phyloP scores from a whole-genome alignment of 768 basidiomycete species.

The Cubamyces lactineus region DNA sequence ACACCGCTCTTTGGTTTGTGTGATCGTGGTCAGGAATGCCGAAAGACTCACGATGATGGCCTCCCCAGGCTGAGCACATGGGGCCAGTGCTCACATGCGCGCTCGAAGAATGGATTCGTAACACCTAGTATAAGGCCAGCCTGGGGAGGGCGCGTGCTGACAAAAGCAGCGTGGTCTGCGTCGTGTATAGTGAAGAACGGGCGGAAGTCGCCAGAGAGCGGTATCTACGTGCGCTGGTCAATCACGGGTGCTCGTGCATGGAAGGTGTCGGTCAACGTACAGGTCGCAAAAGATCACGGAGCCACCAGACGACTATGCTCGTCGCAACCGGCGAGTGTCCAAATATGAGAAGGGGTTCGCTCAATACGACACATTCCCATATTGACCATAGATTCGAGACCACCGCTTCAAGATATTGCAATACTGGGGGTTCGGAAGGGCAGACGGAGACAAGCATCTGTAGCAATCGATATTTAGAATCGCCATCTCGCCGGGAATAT shows the following conservation, averaged over 20 bases:
- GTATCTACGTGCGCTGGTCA: conserved; percentile 55
- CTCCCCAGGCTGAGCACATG: conserved; percentile 76
- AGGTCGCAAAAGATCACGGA: conserved; percentile 84
- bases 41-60: conserved; percentile 43
- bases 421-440: conserved; percentile 58
- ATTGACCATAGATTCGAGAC: conserved; percentile 75
- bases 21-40: not conserved
- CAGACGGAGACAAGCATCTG: conserved; percentile 73
- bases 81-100: conserved; percentile 82
- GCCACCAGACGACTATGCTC: conserved; percentile 91
- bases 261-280: conserved; percentile 40
- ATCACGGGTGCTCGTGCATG: not conserved
- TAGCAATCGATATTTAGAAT: not conserved
- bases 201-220: conserved; percentile 80
- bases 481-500: no score
- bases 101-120: conserved; percentile 87
- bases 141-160: conserved; percentile 83
- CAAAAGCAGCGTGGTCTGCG: conserved; percentile 71
- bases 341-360: conserved; percentile 88
- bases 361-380: conserved; percentile 93
- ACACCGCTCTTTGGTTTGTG: not conserved
- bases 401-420: conserved; percentile 65
- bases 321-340: conserved; percentile 78
- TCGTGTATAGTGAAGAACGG: conserved; percentile 99
- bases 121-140: conserved; percentile 79